Percentiles rank a stretch among this genome's conserved stretches.
phyloP scores from a whole-genome alignment of 2,329 filamentous ascomycete species.

The Botrytis byssoidea region DNA sequence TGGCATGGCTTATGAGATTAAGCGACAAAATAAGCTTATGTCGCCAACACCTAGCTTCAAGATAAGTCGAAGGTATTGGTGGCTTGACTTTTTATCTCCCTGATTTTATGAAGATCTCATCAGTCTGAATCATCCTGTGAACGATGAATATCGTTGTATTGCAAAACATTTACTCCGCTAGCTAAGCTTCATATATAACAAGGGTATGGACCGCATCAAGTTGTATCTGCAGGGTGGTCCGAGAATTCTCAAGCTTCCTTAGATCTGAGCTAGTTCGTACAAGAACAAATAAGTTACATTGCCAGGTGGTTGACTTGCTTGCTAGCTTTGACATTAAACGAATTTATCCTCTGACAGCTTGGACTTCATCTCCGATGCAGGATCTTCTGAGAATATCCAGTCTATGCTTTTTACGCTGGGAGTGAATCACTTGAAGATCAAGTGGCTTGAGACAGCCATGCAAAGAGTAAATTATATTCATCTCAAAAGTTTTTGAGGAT shows the following conservation, averaged over 20 bases:
- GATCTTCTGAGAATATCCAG: not conserved
- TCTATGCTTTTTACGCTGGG: not conserved
- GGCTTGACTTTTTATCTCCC: not conserved
- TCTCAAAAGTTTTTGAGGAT: not conserved
- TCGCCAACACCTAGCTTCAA: not conserved
- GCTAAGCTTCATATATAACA: not conserved
- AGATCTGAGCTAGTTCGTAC: not conserved
- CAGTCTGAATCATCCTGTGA: not conserved
- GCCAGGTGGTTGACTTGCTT: not conserved
- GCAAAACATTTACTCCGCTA: not conserved
- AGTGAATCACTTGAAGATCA: not conserved
- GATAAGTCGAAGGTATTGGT: not conserved
- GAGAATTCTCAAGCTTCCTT: not conserved
- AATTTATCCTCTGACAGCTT: not conserved
- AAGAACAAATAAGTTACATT: not conserved
- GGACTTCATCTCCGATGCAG: not conserved
- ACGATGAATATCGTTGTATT: not conserved
- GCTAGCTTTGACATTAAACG: not conserved
- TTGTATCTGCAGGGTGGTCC: not conserved
- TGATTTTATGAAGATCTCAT: not conserved
- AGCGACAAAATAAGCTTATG: not conserved
- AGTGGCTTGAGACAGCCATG: not conserved
- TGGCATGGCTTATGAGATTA: not conserved
- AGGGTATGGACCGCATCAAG: not conserved
- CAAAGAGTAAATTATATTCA: not conserved